Percentiles rank a stretch among this genome's conserved stretches.
These are phyloP conservation scores for Urtica urens DNA, from an alignment of 306 rosid genomes.

Conservation along the genomic window DNA sequence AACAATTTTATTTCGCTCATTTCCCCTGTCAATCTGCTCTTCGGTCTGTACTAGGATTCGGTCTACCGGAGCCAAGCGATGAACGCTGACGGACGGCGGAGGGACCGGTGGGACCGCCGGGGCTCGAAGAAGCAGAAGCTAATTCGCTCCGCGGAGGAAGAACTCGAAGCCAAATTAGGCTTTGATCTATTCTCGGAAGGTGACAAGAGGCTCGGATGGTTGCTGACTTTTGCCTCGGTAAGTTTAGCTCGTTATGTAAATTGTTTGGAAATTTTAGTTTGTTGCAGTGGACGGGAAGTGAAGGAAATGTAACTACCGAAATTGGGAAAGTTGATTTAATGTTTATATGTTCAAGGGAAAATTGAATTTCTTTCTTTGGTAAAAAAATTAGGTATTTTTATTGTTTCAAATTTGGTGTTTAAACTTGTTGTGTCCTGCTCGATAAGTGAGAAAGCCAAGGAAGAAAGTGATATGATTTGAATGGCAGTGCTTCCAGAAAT, in stretches of 20 bases:
- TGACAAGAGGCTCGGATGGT: conserved; percentile 84
- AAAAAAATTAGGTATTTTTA: too few relatives aligned
- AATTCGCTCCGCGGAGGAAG: conserved; percentile 69
- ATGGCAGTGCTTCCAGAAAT: neutral
- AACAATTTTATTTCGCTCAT: neutral
- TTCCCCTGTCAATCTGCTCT: neutral
- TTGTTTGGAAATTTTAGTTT: too few relatives aligned
- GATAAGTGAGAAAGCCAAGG: neutral
- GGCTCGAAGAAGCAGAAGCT: conserved; percentile 56
- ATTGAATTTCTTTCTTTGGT: neutral
- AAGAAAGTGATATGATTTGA: neutral
- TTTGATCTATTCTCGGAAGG: conserved; percentile 79
- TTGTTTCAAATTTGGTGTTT: too few relatives aligned
- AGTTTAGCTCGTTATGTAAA: conserved; percentile 26
- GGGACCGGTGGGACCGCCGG: conserved; percentile 36
- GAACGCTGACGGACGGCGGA: conserved; percentile 41
- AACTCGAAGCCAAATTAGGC: conserved; percentile 73
- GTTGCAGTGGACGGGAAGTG: too few relatives aligned
- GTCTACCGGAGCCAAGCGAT: conserved; percentile 18
- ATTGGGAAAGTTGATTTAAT: too few relatives aligned
- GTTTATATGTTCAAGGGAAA: neutral
- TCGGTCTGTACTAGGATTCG: too few relatives aligned
- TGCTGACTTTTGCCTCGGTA: conserved; percentile 67
- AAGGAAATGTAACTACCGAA: too few relatives aligned
- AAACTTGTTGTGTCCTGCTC: conserved; percentile 3